Evolutionary conservation across 2,329 filamentous ascomycete species (phyloP).

Genomic region (Colletotrichum sp.): DNA sequence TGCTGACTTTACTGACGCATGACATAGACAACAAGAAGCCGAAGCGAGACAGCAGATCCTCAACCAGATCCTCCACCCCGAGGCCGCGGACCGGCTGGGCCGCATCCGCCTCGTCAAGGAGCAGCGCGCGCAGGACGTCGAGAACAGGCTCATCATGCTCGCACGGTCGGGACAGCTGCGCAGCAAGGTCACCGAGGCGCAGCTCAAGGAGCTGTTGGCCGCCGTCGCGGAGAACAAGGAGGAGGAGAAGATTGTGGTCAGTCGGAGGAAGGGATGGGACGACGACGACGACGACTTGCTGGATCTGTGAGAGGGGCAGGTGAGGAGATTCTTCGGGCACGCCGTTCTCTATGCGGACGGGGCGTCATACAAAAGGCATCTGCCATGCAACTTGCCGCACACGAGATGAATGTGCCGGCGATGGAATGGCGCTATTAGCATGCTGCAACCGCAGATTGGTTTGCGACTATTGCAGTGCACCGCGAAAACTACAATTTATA

Average conservation of each 20-base stretch:
- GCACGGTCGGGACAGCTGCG: constrained; percentile 87
- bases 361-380: neutral
- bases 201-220: constrained; percentile 89
- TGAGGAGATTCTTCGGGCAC: neutral
- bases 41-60: constrained; percentile 81
- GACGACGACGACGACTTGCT: constrained; percentile 83
- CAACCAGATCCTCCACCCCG: constrained; percentile 91
- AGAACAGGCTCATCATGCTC: constrained; percentile 91
- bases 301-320: constrained; percentile 52
- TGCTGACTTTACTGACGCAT: neutral
- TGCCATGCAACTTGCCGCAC: neutral
- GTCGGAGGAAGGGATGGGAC: constrained; percentile 80
- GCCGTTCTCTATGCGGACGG: neutral
- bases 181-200: constrained; percentile 86
- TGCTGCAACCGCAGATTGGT: constrained; percentile 10
- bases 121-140: constrained; percentile 85
- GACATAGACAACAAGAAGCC: constrained; percentile 51
- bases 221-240: constrained; percentile 81
- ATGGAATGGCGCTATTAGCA: constrained; percentile 14
- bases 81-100: constrained; percentile 89
- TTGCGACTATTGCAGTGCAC: neutral
- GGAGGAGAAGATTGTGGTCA: constrained; percentile 87
- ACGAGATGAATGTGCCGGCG: neutral
- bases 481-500: neutral
- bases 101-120: constrained; percentile 97